Evolutionary conservation across 352 stramenopile genomes (phyloP), one percentile per base, ranked within the genome.

Genomic region (Pythium brachiatum): DNA sequence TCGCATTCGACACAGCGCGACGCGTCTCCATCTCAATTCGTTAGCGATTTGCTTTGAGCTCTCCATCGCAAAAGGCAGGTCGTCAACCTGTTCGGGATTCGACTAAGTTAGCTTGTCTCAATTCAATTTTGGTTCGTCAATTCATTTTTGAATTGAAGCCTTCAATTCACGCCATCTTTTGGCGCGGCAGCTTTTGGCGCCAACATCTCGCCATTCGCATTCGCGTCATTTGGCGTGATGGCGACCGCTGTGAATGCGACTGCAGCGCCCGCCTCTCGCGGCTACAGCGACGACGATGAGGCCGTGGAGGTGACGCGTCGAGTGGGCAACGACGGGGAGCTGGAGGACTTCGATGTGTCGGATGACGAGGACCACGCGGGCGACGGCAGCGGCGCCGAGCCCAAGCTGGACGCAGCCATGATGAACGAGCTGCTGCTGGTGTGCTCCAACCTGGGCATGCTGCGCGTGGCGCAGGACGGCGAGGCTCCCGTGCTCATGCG

Each of bases 341-440:
- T 89, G 16, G 73, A 89, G 46, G 81, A 92, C 60, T 89, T 92
- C 31, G 73, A 59, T 5, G 38, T 81, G 38, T 86, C 79, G 3
- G 75, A 74, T 1, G 79, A 82, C 29, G 73, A 86, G 4, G 81
- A 87, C 23, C 59, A 52, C 29, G 18, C 50, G 29, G n/a, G 27
- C 16, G 53, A 38, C 41, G 53, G 20, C 27, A 18, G 23, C 36
- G 48, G 55, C 23, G 72, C 34, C 1, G 56, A 52, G n/a, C 70
- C 70, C 6, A 67, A 72, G 61, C 76, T 95, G 29, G 84, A 93
- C 69, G 55, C 60, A n/a, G 82, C 74, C 56, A 92, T 95, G 84
- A 83, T 90, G 78, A 92, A 95, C 65, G 84, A 95, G 60, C 69
- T 95, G 60, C 66, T 95, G 69, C 84, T 95, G 16, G 86, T 95